A percentile compares a stretch with the other conserved stretches of the same genome.
These are phyloP conservation scores for Teratosphaeria pseudoeucalypti DNA, from an alignment of 2,329 filamentous ascomycete genomes.

Conservation along the genomic window DNA sequence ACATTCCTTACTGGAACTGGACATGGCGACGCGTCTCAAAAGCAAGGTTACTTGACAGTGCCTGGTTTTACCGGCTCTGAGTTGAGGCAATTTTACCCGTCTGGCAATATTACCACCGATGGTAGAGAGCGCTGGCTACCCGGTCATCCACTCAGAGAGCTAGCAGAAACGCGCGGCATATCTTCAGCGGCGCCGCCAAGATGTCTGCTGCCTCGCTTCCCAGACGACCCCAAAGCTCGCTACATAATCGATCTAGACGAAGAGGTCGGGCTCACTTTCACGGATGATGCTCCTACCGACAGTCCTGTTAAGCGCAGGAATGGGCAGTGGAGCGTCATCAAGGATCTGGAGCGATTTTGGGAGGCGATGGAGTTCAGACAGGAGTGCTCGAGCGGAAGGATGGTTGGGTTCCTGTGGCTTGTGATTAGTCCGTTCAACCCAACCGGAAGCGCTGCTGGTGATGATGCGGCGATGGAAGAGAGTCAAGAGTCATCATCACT, in stretches of 20 bases:
- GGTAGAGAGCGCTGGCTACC: conserved; percentile 35
- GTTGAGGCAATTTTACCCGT: conserved; percentile 67
- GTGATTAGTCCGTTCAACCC: conserved; percentile 53
- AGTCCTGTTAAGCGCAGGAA: conserved; percentile 36
- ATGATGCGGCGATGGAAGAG: conserved; percentile 1
- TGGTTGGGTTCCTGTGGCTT: conserved; percentile 93
- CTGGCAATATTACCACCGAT: conserved; percentile 17
- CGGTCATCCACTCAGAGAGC: conserved; percentile 62
- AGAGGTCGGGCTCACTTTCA: conserved; percentile 37
- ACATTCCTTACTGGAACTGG: conserved; percentile 42
- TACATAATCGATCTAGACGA: conserved; percentile 85
- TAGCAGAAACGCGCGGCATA: conserved; percentile 48
- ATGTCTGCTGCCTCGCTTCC: conserved; percentile 76
- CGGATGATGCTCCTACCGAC: conserved; percentile 21
- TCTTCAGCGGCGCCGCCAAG: conserved; percentile 54
- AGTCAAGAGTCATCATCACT: conserved; percentile 10
- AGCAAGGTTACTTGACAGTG: conserved; percentile 64
- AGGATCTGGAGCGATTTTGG: conserved; percentile 86
- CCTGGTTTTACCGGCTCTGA: conserved; percentile 79
- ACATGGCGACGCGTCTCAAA: background rate
- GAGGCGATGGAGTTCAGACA: conserved; percentile 96
- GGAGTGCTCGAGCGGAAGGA: conserved; percentile 82
- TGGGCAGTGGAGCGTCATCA: conserved; percentile 74
- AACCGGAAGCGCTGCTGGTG: background rate
- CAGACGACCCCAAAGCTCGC: conserved; percentile 88